Conservation (phyloP, 2,329 filamentous ascomycete genomes). For the Didymella lethalis region DNA sequence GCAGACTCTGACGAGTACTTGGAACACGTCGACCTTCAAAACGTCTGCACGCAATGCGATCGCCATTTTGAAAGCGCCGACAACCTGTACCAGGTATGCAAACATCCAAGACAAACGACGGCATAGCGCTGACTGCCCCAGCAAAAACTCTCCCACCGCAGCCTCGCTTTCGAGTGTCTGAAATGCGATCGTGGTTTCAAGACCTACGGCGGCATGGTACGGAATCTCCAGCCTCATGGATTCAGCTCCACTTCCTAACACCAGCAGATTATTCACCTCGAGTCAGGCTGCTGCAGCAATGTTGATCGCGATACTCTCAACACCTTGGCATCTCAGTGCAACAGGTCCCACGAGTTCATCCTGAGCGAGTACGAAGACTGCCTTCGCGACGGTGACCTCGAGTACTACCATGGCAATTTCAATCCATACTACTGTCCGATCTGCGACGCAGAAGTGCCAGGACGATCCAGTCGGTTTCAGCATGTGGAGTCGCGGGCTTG, state of each 20-base stretch:
- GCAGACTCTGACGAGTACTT: not conserved
- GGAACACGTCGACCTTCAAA: not conserved
- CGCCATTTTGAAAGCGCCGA: not conserved
- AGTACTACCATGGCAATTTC: not conserved
- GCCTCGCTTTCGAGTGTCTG: not conserved
- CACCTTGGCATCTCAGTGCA: not conserved
- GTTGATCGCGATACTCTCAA: not conserved
- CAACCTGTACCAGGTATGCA: not conserved
- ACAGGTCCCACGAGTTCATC: not conserved
- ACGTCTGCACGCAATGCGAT: not conserved
- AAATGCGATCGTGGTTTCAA: not conserved
- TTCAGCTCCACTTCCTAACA: not conserved
- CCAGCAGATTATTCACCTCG: not conserved
- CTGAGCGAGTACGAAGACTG: not conserved
- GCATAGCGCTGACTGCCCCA: not conserved
- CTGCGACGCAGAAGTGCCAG: not conserved
- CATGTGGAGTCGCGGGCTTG: not conserved
- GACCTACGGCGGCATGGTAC: not conserved
- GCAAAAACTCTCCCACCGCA: not conserved
- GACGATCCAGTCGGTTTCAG: not conserved
- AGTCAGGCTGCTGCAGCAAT: not conserved
- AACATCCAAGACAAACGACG: not conserved
- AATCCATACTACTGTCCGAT: not conserved
- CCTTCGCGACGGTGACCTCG: not conserved
- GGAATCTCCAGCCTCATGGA: not conserved